Percentiles rank a stretch among this genome's conserved stretches.
phyloP scores from a whole-genome alignment of 495 filamentous ascomycete genomes.

The Apodospora peruviana region DNA sequence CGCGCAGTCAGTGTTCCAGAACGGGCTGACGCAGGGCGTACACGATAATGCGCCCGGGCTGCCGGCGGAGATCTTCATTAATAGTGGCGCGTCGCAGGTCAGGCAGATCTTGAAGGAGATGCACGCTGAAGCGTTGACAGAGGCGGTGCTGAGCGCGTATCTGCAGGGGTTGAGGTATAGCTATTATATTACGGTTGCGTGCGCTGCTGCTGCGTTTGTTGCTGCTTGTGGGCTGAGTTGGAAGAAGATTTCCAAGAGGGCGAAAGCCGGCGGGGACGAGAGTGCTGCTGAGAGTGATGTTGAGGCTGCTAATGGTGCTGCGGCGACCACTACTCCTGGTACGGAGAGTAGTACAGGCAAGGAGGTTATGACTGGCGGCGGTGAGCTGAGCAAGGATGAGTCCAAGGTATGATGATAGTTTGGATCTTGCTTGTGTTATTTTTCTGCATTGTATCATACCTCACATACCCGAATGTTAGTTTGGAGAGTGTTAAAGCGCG shows the following conservation, averaged over 20 bases:
- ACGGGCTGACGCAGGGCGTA: conserved; percentile 43
- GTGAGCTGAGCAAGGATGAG: too few relatives aligned
- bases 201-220: conserved; percentile 34
- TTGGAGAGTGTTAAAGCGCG: too few relatives aligned
- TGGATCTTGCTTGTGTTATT: too few relatives aligned
- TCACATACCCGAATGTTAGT: too few relatives aligned
- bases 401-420: too few relatives aligned
- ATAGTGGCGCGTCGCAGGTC: conserved; percentile 41
- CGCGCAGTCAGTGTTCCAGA: conserved; percentile 61
- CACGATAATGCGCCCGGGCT: conserved; percentile 22
- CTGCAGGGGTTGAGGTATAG: conserved; percentile 37
- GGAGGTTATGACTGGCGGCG: too few relatives aligned
- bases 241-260: conserved; percentile 32
- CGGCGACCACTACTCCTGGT: too few relatives aligned
- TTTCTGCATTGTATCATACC: too few relatives aligned
- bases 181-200: conserved; percentile 40
- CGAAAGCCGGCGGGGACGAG: neutral
- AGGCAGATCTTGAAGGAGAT: conserved; percentile 26
- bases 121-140: conserved; percentile 18
- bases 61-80: conserved; percentile 32
- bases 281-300: neutral
- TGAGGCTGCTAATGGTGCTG: neutral
- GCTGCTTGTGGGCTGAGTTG: conserved; percentile 34
- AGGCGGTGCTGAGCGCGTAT: conserved; percentile 37
- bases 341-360: too few relatives aligned